A percentile compares a stretch with the other conserved stretches of the same genome.
phyloP scores from a whole-genome alignment of 1,284 basidiomycete genomes.

The Ceratobasidium papillatum region DNA sequence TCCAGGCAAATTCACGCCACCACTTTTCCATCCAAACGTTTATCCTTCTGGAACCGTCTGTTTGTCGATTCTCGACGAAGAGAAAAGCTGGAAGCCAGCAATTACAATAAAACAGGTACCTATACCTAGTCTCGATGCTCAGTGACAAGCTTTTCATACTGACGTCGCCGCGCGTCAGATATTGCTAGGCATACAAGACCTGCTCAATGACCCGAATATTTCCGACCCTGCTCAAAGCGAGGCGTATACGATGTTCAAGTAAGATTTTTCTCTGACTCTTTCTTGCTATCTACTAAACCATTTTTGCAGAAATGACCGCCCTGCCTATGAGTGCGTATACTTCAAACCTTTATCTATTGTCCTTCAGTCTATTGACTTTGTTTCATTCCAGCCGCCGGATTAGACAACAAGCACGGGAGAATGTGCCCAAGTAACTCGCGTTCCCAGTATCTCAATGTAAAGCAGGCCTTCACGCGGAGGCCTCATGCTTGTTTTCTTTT shows the following conservation, averaged over 20 bases:
- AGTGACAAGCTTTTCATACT: conserved; percentile 2
- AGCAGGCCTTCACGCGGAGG: background rate
- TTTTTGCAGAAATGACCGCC: conserved; percentile 81
- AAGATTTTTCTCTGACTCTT: conserved; percentile 51
- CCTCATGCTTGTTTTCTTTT: background rate
- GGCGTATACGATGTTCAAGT: conserved; percentile 98
- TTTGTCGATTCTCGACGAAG: conserved; percentile 97
- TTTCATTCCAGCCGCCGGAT: conserved; percentile 69
- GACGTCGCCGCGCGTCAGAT: conserved; percentile 67
- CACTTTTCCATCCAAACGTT: conserved; percentile 98
- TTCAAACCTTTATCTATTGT: background rate
- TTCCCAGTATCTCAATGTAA: conserved; percentile 14
- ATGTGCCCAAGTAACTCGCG: conserved; percentile 74
- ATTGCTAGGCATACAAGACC: conserved; percentile 92
- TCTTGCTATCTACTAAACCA: background rate
- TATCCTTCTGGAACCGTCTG: conserved; percentile 99
- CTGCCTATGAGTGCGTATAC: conserved; percentile 82
- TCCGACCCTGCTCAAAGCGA: conserved; percentile 96
- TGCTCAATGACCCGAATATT: conserved; percentile 93
- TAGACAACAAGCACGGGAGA: conserved; percentile 83
- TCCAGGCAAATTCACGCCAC: conserved; percentile 94
- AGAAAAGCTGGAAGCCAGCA: conserved; percentile 98
- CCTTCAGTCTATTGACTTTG: conserved; percentile 36
- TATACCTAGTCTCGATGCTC: background rate
- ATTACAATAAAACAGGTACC: conserved; percentile 98